These are phyloP conservation scores for Porogramme epimiltina DNA, from an alignment of 1,284 basidiomycete species.

Conservation along the genomic window DNA sequence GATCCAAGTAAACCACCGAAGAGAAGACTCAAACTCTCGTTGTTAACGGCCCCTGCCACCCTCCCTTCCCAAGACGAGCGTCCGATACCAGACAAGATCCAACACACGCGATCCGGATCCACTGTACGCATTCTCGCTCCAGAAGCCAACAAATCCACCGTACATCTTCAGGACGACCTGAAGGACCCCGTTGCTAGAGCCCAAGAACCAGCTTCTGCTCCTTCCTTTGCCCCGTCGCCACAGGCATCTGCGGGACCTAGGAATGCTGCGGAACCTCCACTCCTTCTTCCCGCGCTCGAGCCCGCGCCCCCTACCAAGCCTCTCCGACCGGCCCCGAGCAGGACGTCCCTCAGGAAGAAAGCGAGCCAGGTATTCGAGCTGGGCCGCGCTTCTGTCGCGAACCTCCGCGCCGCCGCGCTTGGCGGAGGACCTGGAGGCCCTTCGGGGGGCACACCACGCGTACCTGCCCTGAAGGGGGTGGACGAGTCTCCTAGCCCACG, in stretches of 20 bases:
- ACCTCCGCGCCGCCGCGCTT: slow-evolving; percentile 16
- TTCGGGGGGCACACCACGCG: not conserved
- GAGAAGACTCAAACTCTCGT: slow-evolving; percentile 10
- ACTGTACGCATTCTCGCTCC: slow-evolving; percentile 10
- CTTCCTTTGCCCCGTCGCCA: not conserved
- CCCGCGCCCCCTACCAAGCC: slow-evolving; percentile 4
- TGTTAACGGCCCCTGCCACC: slow-evolving; percentile 11
- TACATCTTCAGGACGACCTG: not conserved
- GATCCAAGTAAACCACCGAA: slow-evolving; percentile 1
- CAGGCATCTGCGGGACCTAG: no score
- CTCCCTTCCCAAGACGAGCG: not conserved
- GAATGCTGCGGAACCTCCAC: no score
- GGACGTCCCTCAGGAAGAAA: slow-evolving; percentile 19
- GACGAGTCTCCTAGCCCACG: not conserved
- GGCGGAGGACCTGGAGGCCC: not conserved
- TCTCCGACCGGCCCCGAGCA: slow-evolving; percentile 11
- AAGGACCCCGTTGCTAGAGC: not conserved
- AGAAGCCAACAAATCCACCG: not conserved
- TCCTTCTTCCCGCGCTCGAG: slow-evolving; percentile 20
- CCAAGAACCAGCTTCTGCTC: not conserved
- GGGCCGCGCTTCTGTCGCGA: slow-evolving; percentile 16
- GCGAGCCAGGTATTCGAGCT: slow-evolving; percentile 22
- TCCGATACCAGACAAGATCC: not conserved
- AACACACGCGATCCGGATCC: slow-evolving; percentile 7
- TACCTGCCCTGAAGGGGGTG: not conserved